Percentiles rank a stretch among this genome's conserved stretches.
phyloP scores from a whole-genome alignment of 1,284 basidiomycete genomes.

The Boletus semigastroideus region DNA sequence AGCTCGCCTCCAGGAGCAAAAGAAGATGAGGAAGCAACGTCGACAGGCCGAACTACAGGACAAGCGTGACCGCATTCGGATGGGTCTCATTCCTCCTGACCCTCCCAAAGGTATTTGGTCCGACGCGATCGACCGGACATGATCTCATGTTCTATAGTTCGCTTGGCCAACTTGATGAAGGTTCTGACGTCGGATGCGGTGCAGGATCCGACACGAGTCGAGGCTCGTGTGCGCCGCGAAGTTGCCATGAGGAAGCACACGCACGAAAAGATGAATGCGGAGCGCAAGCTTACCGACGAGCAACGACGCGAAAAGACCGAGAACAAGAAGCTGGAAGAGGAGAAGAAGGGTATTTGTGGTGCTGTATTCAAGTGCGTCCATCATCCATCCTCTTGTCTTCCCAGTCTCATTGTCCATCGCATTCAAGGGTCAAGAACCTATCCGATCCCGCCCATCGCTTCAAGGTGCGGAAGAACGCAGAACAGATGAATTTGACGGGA shows the following conservation, averaged over 20 bases:
- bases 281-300: conserved; percentile 89
- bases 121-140: neutral
- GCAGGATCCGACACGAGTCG: conserved; percentile 96
- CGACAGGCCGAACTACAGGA: conserved; percentile 91
- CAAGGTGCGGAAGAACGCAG: conserved; percentile 95
- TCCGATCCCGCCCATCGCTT: conserved; percentile 93
- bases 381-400: neutral
- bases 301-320: conserved; percentile 86
- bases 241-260: conserved; percentile 86
- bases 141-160: conserved; percentile 54
- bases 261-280: conserved; percentile 92
- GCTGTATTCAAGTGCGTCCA: conserved; percentile 85
- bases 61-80: conserved; percentile 91
- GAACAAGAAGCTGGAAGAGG: conserved; percentile 80
- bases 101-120: conserved; percentile 78
- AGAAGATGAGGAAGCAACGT: conserved; percentile 93
- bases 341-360: conserved; percentile 83
- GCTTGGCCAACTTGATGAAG: conserved; percentile 95
- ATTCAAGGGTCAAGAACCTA: conserved; percentile 76
- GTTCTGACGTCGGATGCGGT: conserved; percentile 96
- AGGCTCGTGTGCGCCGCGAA: conserved; percentile 91
- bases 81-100: conserved; percentile 95
- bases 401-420: conserved; percentile 3
- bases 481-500: conserved; percentile 87
- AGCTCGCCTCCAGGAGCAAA: conserved; percentile 68